phyloP scores from a whole-genome alignment of 2,329 filamentous ascomycete species.

The Xylariaceae sp. region DNA sequence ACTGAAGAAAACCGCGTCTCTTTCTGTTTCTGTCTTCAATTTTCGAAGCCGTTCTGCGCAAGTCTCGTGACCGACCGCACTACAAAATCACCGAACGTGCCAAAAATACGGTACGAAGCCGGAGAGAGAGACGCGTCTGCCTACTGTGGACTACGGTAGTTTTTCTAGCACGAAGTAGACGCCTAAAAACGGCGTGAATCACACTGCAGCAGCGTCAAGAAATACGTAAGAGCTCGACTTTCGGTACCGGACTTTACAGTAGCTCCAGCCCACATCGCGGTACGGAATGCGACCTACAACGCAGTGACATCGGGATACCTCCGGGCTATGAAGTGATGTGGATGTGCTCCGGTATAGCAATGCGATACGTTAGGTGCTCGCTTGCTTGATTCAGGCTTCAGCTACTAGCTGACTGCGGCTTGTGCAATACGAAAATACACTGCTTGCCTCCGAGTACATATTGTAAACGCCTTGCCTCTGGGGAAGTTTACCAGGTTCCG shows the following conservation, averaged over 20 bases:
- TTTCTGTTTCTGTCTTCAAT: neutral
- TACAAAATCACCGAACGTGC: slow-evolving; percentile 5
- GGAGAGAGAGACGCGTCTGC: neutral
- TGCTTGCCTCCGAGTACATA: neutral
- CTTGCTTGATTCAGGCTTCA: neutral
- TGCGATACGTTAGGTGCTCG: neutral
- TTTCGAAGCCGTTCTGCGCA: neutral
- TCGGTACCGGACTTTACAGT: neutral
- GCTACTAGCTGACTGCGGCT: neutral
- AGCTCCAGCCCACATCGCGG: neutral
- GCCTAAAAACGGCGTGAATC: neutral
- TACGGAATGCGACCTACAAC: too few relatives aligned
- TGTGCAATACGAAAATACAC: neutral
- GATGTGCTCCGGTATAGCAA: too few relatives aligned
- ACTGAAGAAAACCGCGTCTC: neutral
- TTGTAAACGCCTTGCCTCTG: neutral
- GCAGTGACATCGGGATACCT: too few relatives aligned
- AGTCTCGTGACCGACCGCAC: slow-evolving; percentile 16
- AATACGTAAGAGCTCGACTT: neutral
- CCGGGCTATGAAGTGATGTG: too few relatives aligned
- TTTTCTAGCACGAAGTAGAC: neutral
- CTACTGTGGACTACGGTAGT: too few relatives aligned
- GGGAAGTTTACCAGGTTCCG: neutral
- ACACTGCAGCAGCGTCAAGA: neutral
- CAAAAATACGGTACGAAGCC: neutral